Evolutionary conservation across 2,329 filamentous ascomycete species (phyloP).

Genomic region (Epichloe baconii): DNA sequence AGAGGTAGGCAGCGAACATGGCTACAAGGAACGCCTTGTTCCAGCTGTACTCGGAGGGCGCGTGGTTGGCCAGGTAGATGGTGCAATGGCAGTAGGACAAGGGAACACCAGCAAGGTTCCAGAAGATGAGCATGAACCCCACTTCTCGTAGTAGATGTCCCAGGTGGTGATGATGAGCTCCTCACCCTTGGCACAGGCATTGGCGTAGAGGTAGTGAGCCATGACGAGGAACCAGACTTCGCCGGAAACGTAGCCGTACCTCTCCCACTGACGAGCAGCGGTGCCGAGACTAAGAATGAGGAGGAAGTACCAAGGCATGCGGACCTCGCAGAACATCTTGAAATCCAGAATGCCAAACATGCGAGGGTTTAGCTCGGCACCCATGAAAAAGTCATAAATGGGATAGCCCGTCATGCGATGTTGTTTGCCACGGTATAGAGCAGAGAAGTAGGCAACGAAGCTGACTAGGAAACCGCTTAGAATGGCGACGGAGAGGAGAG

Average conservation of each 20-base stretch:
- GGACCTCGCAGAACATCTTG: slow-evolving; percentile 94
- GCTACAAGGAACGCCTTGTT: slow-evolving; percentile 52
- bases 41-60: slow-evolving; percentile 65
- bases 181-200: slow-evolving; percentile 84
- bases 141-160: slow-evolving; percentile 96
- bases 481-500: slow-evolving; percentile 86
- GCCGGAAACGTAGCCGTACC: slow-evolving; percentile 74
- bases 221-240: slow-evolving; percentile 75
- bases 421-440: slow-evolving; percentile 63
- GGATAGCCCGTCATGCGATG: slow-evolving; percentile 82
- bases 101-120: slow-evolving; percentile 86
- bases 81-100: slow-evolving; percentile 90
- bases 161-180: slow-evolving; percentile 83
- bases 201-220: slow-evolving; percentile 85
- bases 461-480: slow-evolving; percentile 76
- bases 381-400: slow-evolving; percentile 86
- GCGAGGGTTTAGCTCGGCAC: slow-evolving; percentile 73
- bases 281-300: slow-evolving; percentile 65
- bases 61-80: slow-evolving; percentile 75
- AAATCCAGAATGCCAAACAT: slow-evolving; percentile 79
- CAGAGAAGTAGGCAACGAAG: slow-evolving; percentile 76
- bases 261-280: slow-evolving; percentile 70
- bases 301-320: slow-evolving; percentile 83
- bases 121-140: slow-evolving; percentile 97
- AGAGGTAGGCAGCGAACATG: slow-evolving; percentile 61